Conservation (phyloP, 306 rosid species). For the Cucurbita maxima region DNA sequence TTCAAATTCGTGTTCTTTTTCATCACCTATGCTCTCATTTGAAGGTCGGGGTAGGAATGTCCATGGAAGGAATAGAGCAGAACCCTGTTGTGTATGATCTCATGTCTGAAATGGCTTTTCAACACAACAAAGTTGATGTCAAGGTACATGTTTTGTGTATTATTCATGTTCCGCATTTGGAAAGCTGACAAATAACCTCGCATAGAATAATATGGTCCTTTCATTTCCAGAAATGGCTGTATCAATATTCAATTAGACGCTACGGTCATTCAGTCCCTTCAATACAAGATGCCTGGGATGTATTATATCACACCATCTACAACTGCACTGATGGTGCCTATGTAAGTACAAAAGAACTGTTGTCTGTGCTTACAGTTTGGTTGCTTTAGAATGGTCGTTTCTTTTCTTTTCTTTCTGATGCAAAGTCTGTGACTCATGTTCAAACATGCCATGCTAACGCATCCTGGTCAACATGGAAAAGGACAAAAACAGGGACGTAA, state of each 20-base stretch:
- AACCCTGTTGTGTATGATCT: conserved; percentile 78
- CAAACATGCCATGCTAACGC: background rate
- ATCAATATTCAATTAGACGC: conserved; percentile 57
- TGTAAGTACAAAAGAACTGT: conserved; percentile 31
- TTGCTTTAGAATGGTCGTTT: background rate
- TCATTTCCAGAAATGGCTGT: conserved; percentile 60
- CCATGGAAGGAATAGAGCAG: conserved; percentile 94
- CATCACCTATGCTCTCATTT: conserved; percentile 11
- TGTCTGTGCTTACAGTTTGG: background rate
- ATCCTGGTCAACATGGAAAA: conserved; percentile 10
- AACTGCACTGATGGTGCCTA: conserved; percentile 86
- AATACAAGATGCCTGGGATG: conserved; percentile 64
- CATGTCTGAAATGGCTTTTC: conserved; percentile 92
- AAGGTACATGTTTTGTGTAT: conserved; percentile 29
- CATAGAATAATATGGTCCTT: background rate
- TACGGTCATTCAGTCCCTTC: conserved; percentile 53
- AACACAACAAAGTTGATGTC: conserved; percentile 41
- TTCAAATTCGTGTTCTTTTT: background rate
- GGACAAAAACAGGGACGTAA: conserved; percentile 86
- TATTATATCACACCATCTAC: conserved; percentile 60
- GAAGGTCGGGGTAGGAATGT: conserved; percentile 90
- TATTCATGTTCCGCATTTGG: background rate
- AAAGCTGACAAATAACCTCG: no score
- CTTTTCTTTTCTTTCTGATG: background rate
- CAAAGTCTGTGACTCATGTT: background rate